These are phyloP conservation scores for Alternaria metachromatica DNA, from an alignment of 2,329 filamentous ascomycete genomes.

Conservation along the genomic window DNA sequence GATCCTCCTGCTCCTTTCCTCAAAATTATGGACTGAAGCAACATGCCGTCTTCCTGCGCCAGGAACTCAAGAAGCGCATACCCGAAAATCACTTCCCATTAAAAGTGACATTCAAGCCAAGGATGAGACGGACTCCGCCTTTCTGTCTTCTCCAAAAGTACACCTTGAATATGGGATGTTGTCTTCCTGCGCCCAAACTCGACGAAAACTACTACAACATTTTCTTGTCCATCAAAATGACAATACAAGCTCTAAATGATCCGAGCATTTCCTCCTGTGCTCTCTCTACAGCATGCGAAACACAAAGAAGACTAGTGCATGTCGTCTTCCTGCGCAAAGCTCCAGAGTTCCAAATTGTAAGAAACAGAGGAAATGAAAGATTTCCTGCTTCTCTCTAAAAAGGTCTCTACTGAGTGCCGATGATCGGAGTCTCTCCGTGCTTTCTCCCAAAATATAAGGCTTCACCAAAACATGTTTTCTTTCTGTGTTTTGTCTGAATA, in stretches of 20 bases:
- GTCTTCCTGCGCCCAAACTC: background rate
- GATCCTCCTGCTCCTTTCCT: background rate
- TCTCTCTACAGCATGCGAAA: too few species aligned
- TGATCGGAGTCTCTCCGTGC: background rate
- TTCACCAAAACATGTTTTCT: too few species aligned
- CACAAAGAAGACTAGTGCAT: too few species aligned
- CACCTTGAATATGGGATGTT: background rate
- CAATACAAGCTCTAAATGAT: background rate
- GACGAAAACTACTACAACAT: background rate
- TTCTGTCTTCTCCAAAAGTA: background rate
- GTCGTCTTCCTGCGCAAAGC: background rate
- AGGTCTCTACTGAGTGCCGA: rapidly evolving
- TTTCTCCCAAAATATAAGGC: background rate
- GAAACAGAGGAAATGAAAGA: background rate
- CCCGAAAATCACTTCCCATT: background rate
- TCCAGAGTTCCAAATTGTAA: too few species aligned
- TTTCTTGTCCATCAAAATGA: background rate
- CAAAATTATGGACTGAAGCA: too few species aligned
- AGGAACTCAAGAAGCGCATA: background rate
- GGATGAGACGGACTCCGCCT: background rate
- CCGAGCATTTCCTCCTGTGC: background rate
- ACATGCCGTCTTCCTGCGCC: background rate
- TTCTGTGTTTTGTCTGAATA: too few species aligned
- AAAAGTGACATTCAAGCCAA: too few species aligned
- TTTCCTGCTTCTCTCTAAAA: background rate